Conservation (phyloP, 2,329 filamentous ascomycete species). For the Ceratocystis harringtonii region DNA sequence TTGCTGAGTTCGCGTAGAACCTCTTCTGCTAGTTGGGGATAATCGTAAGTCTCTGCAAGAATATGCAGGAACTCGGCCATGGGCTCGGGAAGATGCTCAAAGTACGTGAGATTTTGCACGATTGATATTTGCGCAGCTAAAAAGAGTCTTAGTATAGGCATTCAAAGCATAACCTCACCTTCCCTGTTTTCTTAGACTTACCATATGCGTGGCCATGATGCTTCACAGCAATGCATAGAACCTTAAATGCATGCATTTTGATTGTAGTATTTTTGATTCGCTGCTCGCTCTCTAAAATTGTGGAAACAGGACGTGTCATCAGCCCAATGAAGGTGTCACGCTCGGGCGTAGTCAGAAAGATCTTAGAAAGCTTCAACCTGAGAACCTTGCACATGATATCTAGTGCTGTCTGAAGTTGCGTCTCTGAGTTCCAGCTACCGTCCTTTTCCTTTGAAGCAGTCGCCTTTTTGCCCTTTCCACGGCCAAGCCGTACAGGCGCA, state of each 20-base stretch:
- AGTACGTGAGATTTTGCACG: slow-evolving; percentile 94
- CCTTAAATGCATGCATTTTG: slow-evolving; percentile 94
- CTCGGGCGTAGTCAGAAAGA: slow-evolving; percentile 93
- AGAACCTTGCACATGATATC: slow-evolving; percentile 94
- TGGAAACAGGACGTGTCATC: slow-evolving; percentile 82
- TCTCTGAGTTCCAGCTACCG: slow-evolving; percentile 71
- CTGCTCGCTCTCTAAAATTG: slow-evolving; percentile 86
- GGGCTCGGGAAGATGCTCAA: slow-evolving; percentile 94
- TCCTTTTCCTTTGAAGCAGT: slow-evolving; percentile 43
- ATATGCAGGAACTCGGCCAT: slow-evolving; percentile 99
- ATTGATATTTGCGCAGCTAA: slow-evolving; percentile 90
- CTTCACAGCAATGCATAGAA: slow-evolving; percentile 90
- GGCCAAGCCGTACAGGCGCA: slow-evolving; percentile 52
- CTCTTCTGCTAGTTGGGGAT: slow-evolving; percentile 86
- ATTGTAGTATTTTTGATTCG: slow-evolving; percentile 78
- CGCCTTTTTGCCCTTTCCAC: slow-evolving; percentile 65
- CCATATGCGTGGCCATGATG: slow-evolving; percentile 95
- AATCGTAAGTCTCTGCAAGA: slow-evolving; percentile 91
- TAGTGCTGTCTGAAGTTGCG: slow-evolving; percentile 74
- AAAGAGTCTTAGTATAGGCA: slow-evolving; percentile 22
- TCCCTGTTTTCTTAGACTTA: slow-evolving; percentile 27
- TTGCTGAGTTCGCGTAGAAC: slow-evolving; percentile 87
- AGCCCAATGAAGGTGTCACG: slow-evolving; percentile 87
- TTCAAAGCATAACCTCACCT: neutral
- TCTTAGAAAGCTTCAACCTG: slow-evolving; percentile 77